phyloP scores from a whole-genome alignment of 306 rosid species.

The Canavalia ensiformis region DNA sequence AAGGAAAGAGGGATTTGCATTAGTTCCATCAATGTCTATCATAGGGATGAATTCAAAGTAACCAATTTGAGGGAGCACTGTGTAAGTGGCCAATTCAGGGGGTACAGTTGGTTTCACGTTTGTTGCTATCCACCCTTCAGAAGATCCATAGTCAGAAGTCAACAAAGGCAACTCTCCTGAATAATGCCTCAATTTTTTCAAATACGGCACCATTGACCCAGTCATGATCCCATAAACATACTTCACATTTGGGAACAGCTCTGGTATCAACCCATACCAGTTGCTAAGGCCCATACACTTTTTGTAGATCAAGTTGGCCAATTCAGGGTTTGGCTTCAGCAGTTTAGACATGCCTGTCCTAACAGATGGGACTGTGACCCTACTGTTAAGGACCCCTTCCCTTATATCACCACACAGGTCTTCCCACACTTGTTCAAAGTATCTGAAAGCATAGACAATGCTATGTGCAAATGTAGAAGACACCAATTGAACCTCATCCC shows the following conservation, averaged over 20 bases:
- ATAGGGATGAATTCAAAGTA: constrained; percentile 89
- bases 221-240: constrained; percentile 90
- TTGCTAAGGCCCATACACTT: constrained; percentile 74
- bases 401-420: constrained; percentile 74
- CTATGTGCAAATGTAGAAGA: constrained; percentile 85
- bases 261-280: constrained; percentile 89
- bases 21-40: constrained; percentile 24
- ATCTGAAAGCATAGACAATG: constrained; percentile 76
- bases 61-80: constrained; percentile 91
- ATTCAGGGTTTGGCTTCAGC: constrained; percentile 81
- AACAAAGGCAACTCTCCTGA: constrained; percentile 77
- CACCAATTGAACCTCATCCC: constrained; percentile 69
- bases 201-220: constrained; percentile 90
- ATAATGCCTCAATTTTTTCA: constrained; percentile 83
- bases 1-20: constrained; percentile 31
- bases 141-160: constrained; percentile 92
- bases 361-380: constrained; percentile 61
- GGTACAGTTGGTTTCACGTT: constrained; percentile 77
- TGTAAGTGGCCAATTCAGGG: constrained; percentile 74
- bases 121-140: constrained; percentile 96
- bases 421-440: constrained; percentile 84
- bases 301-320: constrained; percentile 65
- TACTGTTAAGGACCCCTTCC: constrained; percentile 66
- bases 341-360: constrained; percentile 72
- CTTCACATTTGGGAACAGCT: constrained; percentile 80